Evolutionary conservation across 192 early-diverging fungal species (phyloP).

Genomic region (Entomortierella lignicola): DNA sequence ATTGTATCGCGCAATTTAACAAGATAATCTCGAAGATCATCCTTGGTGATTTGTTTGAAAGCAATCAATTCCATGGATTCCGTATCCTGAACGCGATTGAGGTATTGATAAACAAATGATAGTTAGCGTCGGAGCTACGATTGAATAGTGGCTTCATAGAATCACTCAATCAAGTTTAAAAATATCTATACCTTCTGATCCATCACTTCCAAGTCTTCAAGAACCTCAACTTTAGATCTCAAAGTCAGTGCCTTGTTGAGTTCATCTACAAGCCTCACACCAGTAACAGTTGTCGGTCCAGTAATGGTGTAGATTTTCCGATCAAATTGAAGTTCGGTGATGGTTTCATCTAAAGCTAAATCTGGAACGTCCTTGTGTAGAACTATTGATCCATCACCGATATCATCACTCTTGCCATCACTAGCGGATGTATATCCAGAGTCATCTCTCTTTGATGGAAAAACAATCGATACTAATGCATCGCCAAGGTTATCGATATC

Average conservation of each 20-base stretch:
- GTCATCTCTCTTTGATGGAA: background rate
- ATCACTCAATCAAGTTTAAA: too few relatives aligned
- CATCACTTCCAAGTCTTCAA: too few relatives aligned
- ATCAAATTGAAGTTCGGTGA: background rate
- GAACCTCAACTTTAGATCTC: background rate
- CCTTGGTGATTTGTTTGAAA: constrained; percentile 9
- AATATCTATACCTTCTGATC: too few relatives aligned
- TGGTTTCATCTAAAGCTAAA: background rate
- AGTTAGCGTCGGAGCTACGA: too few relatives aligned
- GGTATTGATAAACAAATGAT: too few relatives aligned
- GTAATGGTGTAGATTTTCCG: constrained; percentile 35
- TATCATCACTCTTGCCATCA: background rate
- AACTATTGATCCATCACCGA: background rate
- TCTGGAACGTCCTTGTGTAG: background rate
- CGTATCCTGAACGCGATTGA: background rate
- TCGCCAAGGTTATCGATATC: constrained; percentile 34
- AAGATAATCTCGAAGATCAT: constrained; percentile 22
- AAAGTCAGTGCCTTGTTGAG: constrained; percentile 11
- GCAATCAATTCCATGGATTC: background rate
- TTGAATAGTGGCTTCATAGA: too few relatives aligned
- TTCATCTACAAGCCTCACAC: constrained; percentile 24
- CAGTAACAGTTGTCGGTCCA: constrained; percentile 25
- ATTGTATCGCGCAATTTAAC: constrained; percentile 7
- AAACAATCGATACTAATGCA: constrained; percentile 24
- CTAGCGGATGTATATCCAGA: background rate